A percentile compares a stretch with the other conserved stretches of the same genome.
Evolutionary conservation across 1,284 basidiomycete genomes (phyloP).

Genomic region (Marasmius sp.): DNA sequence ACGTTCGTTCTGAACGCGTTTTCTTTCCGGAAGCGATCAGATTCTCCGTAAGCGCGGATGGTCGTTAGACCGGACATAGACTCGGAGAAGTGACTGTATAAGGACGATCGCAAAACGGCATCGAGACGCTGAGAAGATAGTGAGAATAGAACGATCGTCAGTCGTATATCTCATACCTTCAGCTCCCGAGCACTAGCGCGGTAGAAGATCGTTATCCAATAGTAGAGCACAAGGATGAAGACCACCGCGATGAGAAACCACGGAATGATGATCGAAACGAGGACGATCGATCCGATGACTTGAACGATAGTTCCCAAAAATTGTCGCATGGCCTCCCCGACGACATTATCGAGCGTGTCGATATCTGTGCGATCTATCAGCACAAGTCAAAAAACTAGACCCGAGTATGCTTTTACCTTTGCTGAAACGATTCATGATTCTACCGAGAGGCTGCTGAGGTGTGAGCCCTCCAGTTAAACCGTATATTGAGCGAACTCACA

Average conservation of each 20-base stretch:
- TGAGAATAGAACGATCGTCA: background rate
- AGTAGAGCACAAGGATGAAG: slow-evolving; percentile 55
- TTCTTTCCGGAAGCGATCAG: slow-evolving; percentile 67
- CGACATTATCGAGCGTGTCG: slow-evolving; percentile 82
- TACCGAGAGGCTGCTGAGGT: slow-evolving; percentile 69
- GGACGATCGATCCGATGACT: slow-evolving; percentile 74
- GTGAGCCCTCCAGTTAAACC: background rate
- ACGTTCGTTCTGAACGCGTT: slow-evolving; percentile 78
- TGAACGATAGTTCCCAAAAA: slow-evolving; percentile 2
- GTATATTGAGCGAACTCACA: slow-evolving; percentile 15
- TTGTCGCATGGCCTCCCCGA: slow-evolving; percentile 42
- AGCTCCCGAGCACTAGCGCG: slow-evolving; percentile 86
- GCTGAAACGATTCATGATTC: slow-evolving; percentile 86
- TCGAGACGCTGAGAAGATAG: slow-evolving; percentile 49
- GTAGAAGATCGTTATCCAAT: slow-evolving; percentile 79
- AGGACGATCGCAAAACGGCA: slow-evolving; percentile 57
- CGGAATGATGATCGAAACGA: slow-evolving; percentile 77
- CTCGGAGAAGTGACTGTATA: slow-evolving; percentile 89
- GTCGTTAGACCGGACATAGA: slow-evolving; percentile 84
- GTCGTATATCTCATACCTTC: slow-evolving; percentile 47
- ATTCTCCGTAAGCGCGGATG: slow-evolving; percentile 80
- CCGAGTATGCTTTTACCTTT: slow-evolving; percentile 39
- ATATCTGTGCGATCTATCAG: slow-evolving; percentile 42
- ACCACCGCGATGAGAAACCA: slow-evolving; percentile 82
- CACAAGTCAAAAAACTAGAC: background rate